Conservation (phyloP, 345 rosid genomes). For the Populus simonii region DNA sequence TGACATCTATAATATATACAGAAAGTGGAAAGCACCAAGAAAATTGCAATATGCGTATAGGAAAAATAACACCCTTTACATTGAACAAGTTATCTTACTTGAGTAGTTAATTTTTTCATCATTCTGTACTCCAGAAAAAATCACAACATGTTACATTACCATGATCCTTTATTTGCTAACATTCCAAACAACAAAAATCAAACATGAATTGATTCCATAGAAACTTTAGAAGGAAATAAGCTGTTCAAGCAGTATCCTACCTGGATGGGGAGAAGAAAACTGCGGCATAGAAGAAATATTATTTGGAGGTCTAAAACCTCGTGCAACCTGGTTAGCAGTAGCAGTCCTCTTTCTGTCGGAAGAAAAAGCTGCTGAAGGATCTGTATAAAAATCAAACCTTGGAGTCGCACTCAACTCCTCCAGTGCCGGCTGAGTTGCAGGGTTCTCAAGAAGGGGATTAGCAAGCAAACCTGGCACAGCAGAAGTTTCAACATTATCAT, state of each 20-base stretch:
- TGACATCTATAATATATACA: neutral
- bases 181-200: neutral
- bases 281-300: slow-evolving; percentile 19
- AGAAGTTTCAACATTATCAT: slow-evolving; percentile 28
- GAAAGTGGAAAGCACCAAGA: neutral
- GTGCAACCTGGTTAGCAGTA: slow-evolving; percentile 25
- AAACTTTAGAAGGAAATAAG: neutral
- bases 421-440: slow-evolving; percentile 18
- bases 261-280: slow-evolving; percentile 32
- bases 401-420: slow-evolving; percentile 34
- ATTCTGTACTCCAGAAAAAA: neutral
- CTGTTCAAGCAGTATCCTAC: slow-evolving; percentile 17
- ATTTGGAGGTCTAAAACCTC: slow-evolving; percentile 27
- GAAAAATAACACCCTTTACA: neutral
- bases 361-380: slow-evolving; percentile 79
- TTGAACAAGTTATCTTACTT: neutral
- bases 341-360: slow-evolving; percentile 43
- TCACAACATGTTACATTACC: neutral
- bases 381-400: slow-evolving; percentile 75
- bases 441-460: slow-evolving; percentile 58
- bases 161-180: neutral
- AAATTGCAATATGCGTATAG: neutral
- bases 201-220: neutral
- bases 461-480: slow-evolving; percentile 38
- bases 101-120: neutral